A percentile compares a stretch with the other conserved stretches of the same genome.
These are phyloP conservation scores for Malus sylvestris DNA, from an alignment of 306 rosid species.

Conservation along the genomic window DNA sequence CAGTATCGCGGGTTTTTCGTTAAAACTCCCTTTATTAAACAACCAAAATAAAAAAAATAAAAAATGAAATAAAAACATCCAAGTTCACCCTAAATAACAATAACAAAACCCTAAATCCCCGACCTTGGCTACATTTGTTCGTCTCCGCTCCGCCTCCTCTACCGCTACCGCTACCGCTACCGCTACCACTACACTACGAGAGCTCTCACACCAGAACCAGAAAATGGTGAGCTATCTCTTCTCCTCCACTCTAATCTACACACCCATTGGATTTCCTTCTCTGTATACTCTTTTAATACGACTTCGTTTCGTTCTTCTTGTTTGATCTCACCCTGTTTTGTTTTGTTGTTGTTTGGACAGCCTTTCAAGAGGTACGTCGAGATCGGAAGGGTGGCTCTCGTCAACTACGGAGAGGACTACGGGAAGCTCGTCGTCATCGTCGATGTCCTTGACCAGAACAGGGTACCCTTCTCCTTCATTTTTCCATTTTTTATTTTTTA, in stretches of 20 bases:
- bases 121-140: not conserved
- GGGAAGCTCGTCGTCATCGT: slow-evolving; percentile 92
- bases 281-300: not conserved
- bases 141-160: not conserved
- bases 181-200: not conserved
- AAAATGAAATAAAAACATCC: not conserved
- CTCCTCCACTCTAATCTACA: not conserved
- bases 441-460: slow-evolving; percentile 84
- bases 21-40: no score
- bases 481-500: not conserved
- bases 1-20: no score
- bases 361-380: slow-evolving; percentile 93
- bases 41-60: no score
- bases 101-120: slow-evolving; percentile 13
- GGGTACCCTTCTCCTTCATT: slow-evolving; percentile 24
- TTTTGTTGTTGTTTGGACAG: slow-evolving; percentile 14
- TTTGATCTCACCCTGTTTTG: not conserved
- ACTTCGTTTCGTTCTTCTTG: not conserved
- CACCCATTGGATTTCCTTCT: slow-evolving; percentile 17
- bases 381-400: slow-evolving; percentile 88
- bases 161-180: no score
- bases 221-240: slow-evolving; percentile 38
- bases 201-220: not conserved
- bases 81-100: not conserved
- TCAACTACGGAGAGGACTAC: slow-evolving; percentile 84